Conservation (phyloP, 2,329 filamentous ascomycete genomes). For the Teratosphaeria destructans region DNA sequence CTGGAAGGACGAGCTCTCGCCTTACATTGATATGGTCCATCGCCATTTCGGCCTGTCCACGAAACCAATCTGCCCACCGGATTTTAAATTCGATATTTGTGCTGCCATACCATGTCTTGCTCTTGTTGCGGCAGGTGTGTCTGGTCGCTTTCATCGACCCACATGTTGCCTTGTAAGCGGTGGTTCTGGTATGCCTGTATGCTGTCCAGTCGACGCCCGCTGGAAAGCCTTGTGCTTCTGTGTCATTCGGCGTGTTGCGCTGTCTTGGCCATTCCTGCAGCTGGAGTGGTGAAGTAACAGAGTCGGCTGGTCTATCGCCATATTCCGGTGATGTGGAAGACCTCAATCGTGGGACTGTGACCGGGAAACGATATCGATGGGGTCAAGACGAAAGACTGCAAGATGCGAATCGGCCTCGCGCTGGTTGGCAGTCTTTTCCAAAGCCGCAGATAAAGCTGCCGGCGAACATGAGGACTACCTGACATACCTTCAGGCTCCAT, state of each 20-base stretch:
- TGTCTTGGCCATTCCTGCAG: neutral
- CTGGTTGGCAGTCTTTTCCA: neutral
- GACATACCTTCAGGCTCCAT: neutral
- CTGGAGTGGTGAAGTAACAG: neutral
- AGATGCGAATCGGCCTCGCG: neutral
- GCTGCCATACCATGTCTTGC: neutral
- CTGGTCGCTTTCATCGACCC: neutral
- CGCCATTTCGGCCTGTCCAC: neutral
- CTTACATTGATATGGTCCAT: neutral
- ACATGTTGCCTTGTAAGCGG: neutral
- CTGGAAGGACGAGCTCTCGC: neutral
- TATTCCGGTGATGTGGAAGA: neutral
- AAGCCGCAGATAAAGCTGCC: neutral
- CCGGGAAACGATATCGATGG: neutral
- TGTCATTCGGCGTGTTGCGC: neutral
- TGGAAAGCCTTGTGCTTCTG: neutral
- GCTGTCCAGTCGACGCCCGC: neutral
- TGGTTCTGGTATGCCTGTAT: neutral
- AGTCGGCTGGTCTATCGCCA: neutral
- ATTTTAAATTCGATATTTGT: neutral
- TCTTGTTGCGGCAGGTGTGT: neutral
- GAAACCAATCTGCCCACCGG: neutral
- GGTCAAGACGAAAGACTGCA: neutral
- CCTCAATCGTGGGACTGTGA: neutral
- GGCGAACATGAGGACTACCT: neutral